Base-by-base conservation (phyloP, 441 rosid genomes). In the Jatropha multifida region DNA sequence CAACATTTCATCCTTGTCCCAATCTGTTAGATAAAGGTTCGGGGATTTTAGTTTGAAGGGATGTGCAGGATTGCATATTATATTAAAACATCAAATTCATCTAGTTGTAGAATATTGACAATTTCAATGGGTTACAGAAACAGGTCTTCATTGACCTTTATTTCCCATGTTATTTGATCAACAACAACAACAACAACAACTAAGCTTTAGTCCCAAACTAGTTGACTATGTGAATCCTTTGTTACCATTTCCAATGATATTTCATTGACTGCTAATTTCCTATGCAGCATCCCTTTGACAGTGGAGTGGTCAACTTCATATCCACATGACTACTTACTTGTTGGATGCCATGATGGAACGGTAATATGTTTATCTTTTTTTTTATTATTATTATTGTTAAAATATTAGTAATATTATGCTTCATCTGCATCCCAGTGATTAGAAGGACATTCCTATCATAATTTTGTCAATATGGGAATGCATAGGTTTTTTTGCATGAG, bases 331-430 rank as follows among this genome's bases (percentile, higher is more conserved):
- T 88, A 85, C 82, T 85, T 96, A 68, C 92, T 94, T 74, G 98
- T 86, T 80, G 99, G 99, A 72, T 94, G 97, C 88, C 98, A 96
- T 75, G 98, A 94, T 80, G 98, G 98, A 83, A 88, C 85, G 84
- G 99, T 94, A 88, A 76, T 65, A 40, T 74, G 44, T 46, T 54
- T 27, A 58, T 48, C 51, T 66, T 26, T 77, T 51, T 58, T 79
- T 38, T 67, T 68, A 11, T 42, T 64, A 32, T 32, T 32, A 11
- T 42, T 64, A 32, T 32, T 32, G 32, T 32, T 32, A 32, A 59
- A 26, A 11, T 71, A 7, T 60, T 74, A 18, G 17, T 32, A 40
- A 14, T 75, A 68, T 69, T 51, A 18, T 75, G 56, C 41, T 63
- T 46, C 68, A 9, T 71, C 78, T 64, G 65, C 72, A 66, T 67